These are phyloP conservation scores for Solanum paucissectum DNA, from an alignment of 257 asterid species.

Conservation along the genomic window DNA sequence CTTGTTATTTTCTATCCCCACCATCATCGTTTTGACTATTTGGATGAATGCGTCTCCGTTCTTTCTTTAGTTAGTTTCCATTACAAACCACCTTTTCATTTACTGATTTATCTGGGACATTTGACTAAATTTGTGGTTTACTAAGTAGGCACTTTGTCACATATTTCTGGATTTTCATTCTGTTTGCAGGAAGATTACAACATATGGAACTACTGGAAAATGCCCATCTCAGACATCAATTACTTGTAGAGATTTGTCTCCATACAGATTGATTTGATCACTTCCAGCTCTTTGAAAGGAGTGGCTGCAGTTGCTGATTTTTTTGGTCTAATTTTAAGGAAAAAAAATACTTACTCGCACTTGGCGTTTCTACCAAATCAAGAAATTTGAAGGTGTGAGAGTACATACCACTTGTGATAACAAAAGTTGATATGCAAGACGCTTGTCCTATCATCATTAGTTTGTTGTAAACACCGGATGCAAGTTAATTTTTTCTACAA, in stretches of 20 bases:
- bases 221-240: conserved; percentile 58
- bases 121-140: background rate
- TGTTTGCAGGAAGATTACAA: conserved; percentile 66
- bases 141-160: background rate
- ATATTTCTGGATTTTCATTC: background rate
- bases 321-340: too few species aligned
- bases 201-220: conserved; percentile 89
- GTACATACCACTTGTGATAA: background rate
- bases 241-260: conserved; percentile 21
- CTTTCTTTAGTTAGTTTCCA: background rate
- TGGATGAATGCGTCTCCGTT: background rate
- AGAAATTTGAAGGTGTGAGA: background rate
- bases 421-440: background rate
- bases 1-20: background rate
- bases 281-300: background rate
- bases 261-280: background rate
- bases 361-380: background rate
- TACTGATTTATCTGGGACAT: background rate
- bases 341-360: background rate
- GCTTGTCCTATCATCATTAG: background rate
- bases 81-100: background rate
- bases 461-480: background rate
- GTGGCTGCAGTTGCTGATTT: background rate
- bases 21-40: background rate
- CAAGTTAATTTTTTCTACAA: background rate